Percentiles rank a stretch among this genome's conserved stretches.
Evolutionary conservation across 176 grass and related monocot genomes (phyloP).

Genomic region (Lolium multiflorum): DNA sequence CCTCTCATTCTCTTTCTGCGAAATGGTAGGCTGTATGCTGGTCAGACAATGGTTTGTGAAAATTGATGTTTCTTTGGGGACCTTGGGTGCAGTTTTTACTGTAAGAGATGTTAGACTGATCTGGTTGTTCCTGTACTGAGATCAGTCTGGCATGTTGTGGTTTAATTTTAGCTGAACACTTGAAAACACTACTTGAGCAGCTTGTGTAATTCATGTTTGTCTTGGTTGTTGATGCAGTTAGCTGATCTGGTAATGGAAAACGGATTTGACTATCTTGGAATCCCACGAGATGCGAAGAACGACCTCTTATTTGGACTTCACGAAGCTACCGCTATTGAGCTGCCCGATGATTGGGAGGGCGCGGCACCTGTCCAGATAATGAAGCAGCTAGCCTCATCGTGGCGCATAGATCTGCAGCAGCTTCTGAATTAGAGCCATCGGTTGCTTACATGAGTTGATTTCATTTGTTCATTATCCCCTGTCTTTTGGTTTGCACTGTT

Average conservation of each 20-base stretch:
- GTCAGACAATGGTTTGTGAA: conserved; percentile 21
- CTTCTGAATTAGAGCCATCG: conserved; percentile 63
- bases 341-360: conserved; percentile 88
- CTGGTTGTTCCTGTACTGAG: conserved; percentile 1
- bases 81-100: neutral
- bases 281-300: conserved; percentile 70
- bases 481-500: conserved; percentile 44
- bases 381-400: conserved; percentile 90
- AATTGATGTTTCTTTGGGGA: neutral
- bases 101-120: neutral
- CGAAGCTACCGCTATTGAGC: conserved; percentile 63
- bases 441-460: conserved; percentile 53
- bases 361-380: conserved; percentile 83
- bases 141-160: neutral
- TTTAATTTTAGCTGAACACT: conserved; percentile 37
- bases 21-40: conserved; percentile 7
- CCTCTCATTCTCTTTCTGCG: neutral
- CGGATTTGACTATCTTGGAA: conserved; percentile 70
- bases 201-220: conserved; percentile 4
- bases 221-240: conserved; percentile 61
- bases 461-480: conserved; percentile 55
- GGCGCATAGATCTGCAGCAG: conserved; percentile 86
- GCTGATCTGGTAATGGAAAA: conserved; percentile 86
- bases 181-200: conserved; percentile 27
- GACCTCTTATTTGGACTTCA: conserved; percentile 77